Percentiles rank a stretch among this genome's conserved stretches.
phyloP scores from a whole-genome alignment of 371 early-diverging fungal species.

The Lichtheimia ramosa region DNA sequence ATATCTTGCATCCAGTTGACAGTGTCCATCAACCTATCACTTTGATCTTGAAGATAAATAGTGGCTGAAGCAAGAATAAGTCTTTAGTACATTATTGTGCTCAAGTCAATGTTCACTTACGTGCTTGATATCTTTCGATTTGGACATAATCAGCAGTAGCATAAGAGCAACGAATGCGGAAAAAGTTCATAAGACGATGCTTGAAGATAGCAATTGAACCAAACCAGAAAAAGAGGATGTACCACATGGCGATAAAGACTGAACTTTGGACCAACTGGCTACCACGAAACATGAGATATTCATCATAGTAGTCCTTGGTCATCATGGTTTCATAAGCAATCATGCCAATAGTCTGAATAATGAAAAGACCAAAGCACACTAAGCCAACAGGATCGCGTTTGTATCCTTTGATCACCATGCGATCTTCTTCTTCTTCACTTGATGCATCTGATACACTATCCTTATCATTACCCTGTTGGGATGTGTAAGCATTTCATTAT shows the following conservation, averaged over 20 bases:
- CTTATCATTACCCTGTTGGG: too few species aligned
- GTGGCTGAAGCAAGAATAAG: slow-evolving; percentile 33
- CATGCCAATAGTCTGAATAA: slow-evolving; percentile 36
- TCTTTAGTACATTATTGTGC: slow-evolving; percentile 36
- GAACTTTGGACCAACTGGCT: slow-evolving; percentile 32
- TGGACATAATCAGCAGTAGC: slow-evolving; percentile 56
- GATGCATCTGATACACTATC: slow-evolving; percentile 1
- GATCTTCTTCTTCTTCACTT: slow-evolving; percentile 24
- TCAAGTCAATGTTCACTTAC: slow-evolving; percentile 52
- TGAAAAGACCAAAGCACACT: slow-evolving; percentile 16
- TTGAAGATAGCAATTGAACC: slow-evolving; percentile 41
- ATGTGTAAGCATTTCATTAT: background rate
- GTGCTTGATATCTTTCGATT: slow-evolving; percentile 55
- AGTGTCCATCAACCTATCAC: slow-evolving; percentile 9
- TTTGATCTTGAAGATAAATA: slow-evolving; percentile 14
- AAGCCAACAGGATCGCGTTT: slow-evolving; percentile 30
- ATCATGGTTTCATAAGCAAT: slow-evolving; percentile 36
- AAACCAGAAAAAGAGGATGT: slow-evolving; percentile 66
- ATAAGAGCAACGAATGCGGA: slow-evolving; percentile 56
- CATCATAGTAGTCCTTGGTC: slow-evolving; percentile 33
- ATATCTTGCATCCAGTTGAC: background rate
- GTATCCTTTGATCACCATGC: slow-evolving; percentile 38
- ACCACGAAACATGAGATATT: slow-evolving; percentile 32
- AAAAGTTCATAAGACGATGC: slow-evolving; percentile 58
- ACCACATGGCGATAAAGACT: slow-evolving; percentile 71